Base-by-base conservation (phyloP, 306 rosid genomes). In the Gillenia trifoliata region DNA sequence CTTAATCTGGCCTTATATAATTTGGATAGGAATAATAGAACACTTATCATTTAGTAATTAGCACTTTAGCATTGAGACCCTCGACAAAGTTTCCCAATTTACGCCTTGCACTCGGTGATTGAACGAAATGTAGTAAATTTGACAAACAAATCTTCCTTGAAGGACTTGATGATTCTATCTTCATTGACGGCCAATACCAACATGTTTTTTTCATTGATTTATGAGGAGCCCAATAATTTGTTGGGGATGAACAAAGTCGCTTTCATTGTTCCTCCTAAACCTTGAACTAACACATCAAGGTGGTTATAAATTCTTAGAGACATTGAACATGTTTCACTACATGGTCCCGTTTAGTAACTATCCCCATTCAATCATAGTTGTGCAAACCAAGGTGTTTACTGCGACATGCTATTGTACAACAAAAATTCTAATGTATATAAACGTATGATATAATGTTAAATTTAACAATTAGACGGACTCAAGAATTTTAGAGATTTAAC, bases 1-100 rank as follows among this genome's bases (percentile, higher is more conserved):
- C 71, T 59, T 63, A 67, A 52, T 33, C 66, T 69, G 76, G 68
- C 61, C 52, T 69, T 70, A 62, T 69, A 8, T 68, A 52, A 23
- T 74, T 79, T 30, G 66, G 75, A 67, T 11, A 4, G 75, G 78
- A 79, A 79, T 77, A 73, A 1, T 13, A 31, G 26, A 19, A 54
- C n/a, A 54, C 11, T n/a, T 20, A 54, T 11, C 26, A 54, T n/a
- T n/a, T n/a, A n/a, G n/a, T n/a, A n/a, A n/a, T n/a, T n/a, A n/a
- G n/a, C n/a, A n/a, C n/a, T n/a, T n/a, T n/a, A n/a, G n/a, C n/a
- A n/a, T n/a, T n/a, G n/a, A n/a, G n/a, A n/a, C n/a, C n/a, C n/a
- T n/a, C n/a, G n/a, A n/a, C n/a, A n/a, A n/a, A n/a, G n/a, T n/a
- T n/a, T n/a, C n/a, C 40, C 40, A 36, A 36, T 36, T 36, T 36